Evolutionary conservation across 768 basidiomycete genomes (phyloP).

Genomic region (Tulasnella sp.): DNA sequence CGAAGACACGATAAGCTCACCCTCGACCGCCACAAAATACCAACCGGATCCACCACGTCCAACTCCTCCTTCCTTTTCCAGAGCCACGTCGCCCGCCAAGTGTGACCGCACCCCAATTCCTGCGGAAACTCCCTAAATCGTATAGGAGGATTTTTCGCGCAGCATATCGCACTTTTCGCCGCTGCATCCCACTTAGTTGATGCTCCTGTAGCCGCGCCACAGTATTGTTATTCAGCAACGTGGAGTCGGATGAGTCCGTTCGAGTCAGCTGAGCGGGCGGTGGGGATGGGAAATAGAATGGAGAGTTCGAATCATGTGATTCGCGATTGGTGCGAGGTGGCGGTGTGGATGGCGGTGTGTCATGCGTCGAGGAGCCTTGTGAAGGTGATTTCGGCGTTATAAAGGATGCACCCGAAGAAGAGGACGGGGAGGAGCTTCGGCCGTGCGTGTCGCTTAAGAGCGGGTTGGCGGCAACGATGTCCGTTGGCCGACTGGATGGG

Average conservation of each 20-base stretch:
- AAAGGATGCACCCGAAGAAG: not conserved
- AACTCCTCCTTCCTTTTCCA: not conserved
- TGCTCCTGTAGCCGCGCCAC: constrained; percentile 37
- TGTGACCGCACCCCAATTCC: constrained; percentile 59
- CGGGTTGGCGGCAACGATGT: constrained; percentile 33
- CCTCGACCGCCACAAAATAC: constrained; percentile 48
- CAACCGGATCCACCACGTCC: constrained; percentile 40
- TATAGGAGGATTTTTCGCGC: constrained; percentile 54
- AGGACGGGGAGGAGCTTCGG: not conserved
- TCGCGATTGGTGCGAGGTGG: constrained; percentile 33
- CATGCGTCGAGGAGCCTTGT: constrained; percentile 22
- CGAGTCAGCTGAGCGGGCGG: not conserved
- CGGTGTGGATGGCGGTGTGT: constrained; percentile 22
- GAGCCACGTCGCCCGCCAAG: constrained; percentile 37
- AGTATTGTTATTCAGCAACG: not conserved
- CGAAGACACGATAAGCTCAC: constrained; percentile 33
- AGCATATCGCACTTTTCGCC: constrained; percentile 52
- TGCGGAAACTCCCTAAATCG: constrained; percentile 54
- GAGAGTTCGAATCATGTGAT: constrained; percentile 20
- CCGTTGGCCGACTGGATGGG: not conserved
- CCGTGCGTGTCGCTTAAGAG: no score
- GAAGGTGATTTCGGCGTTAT: not conserved
- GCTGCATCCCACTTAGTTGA: constrained; percentile 55
- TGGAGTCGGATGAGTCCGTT: not conserved
- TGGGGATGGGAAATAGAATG: constrained; percentile 19